Base-by-base conservation (phyloP, 202 grass and related monocot species). In the Bolboschoenoplectus hybrid region DNA sequence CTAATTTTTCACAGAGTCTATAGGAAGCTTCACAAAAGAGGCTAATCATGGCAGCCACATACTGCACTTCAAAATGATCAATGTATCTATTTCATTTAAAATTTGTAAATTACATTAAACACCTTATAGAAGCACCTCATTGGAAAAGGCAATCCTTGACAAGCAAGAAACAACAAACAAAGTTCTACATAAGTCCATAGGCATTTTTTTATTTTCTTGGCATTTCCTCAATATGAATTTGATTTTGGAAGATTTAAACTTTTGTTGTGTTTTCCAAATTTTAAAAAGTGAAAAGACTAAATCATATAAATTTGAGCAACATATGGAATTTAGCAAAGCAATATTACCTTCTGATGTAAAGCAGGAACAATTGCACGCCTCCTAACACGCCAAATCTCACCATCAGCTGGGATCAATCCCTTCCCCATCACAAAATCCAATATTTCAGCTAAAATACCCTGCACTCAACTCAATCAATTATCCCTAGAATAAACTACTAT, bases 361-460 rank as follows among this genome's bases (percentile, higher is more conserved):
- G 97, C 97, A n/a, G 97, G 93, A 46, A 99, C 93, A 72, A 99
- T 91, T 46, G 93, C 93, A 66, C 93, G 97, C 79, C 93, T 95
- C 63, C 93, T 89, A 53, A 96, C 92, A 63, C 92, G 97, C 93
- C 97, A 99, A 82, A 92, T 52, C 85, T 99, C 93, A 35, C 88
- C 90, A 13, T 96, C 93, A 81, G 93, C 97, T 16, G 93, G 97
- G 81, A 99, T 98, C 69, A 98, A 84, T 58, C 97, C 97, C 1
- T 85, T 98, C 5, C 97, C 97, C 93, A 98, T 98, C 81, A 98
- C 90, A 72, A 98, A 98, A 65, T 98, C 92, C 47, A 98, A 12
- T 89, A 98, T 96, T 52, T 98, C 97, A 0, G 90, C 97, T 9
- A 94, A 87, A 66, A 94, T 94, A 51, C 97, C 96, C 97, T 98